Conservation (phyloP, 2,329 filamentous ascomycete genomes). For the Aspergillus sp. region DNA sequence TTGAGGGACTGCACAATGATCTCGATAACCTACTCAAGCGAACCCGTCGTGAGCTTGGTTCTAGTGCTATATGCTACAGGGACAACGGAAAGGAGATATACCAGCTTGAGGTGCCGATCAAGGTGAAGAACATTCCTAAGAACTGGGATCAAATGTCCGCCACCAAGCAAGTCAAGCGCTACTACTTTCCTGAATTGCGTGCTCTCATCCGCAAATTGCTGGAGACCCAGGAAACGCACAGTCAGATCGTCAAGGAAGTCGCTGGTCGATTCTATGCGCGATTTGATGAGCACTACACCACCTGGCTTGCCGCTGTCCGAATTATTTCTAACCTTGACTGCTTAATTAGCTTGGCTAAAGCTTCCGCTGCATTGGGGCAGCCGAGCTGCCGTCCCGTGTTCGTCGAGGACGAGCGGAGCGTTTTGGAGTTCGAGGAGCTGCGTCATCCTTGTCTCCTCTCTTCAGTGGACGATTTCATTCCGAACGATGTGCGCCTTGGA, state of each 20-base stretch:
- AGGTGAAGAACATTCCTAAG: conserved; percentile 78
- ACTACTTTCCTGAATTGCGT: conserved; percentile 84
- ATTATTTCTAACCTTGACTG: conserved; percentile 93
- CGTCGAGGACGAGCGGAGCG: conserved; percentile 77
- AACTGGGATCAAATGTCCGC: conserved; percentile 96
- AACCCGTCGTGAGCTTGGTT: conserved; percentile 72
- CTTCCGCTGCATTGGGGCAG: conserved; percentile 77
- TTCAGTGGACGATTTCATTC: conserved; percentile 90
- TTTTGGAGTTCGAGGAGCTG: conserved; percentile 88
- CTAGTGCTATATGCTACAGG: conserved; percentile 69
- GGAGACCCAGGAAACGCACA: conserved; percentile 91
- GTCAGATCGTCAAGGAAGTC: conserved; percentile 85
- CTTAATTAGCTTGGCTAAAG: conserved; percentile 86
- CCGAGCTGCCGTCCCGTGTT: conserved; percentile 89
- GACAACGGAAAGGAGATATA: conserved; percentile 97
- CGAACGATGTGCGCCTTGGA: conserved; percentile 87
- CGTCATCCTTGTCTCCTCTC: conserved; percentile 93
- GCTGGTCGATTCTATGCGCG: conserved; percentile 77
- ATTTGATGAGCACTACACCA: conserved; percentile 82
- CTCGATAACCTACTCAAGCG: conserved; percentile 70
- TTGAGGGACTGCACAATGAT: conserved; percentile 72
- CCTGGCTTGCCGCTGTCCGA: conserved; percentile 86
- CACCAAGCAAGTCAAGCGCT: conserved; percentile 84
- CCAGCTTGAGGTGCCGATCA: conserved; percentile 84
- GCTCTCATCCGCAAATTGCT: conserved; percentile 82